Evolutionary conservation across 2,329 filamentous ascomycete species (phyloP).

Genomic region (Verticillium klebahnii): DNA sequence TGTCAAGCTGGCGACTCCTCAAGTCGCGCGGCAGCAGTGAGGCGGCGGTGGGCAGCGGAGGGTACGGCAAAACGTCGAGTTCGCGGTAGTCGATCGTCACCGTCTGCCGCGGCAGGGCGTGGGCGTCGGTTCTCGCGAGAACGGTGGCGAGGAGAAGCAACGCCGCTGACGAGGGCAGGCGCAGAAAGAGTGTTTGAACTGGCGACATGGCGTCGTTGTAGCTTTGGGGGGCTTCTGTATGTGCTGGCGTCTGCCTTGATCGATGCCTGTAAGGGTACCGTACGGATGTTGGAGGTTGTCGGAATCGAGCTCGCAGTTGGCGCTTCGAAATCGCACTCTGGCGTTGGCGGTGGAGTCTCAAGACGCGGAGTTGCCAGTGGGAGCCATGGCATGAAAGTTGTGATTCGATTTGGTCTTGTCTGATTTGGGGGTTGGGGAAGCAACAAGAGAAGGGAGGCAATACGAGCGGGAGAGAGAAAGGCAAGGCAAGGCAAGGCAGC

Average conservation of each 20-base stretch:
- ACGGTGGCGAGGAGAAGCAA: slow-evolving; percentile 28
- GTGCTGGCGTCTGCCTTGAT: background rate
- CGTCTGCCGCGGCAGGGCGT: slow-evolving; percentile 37
- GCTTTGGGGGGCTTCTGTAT: background rate
- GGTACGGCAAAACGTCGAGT: slow-evolving; percentile 35
- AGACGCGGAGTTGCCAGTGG: background rate
- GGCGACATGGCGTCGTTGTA: background rate
- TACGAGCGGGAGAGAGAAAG: background rate
- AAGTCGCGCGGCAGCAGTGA: slow-evolving; percentile 31
- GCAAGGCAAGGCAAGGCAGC: background rate
- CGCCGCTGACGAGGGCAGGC: slow-evolving; percentile 28
- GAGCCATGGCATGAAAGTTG: background rate
- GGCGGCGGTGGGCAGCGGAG: slow-evolving; percentile 33
- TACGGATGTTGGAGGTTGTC: background rate
- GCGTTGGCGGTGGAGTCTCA: background rate
- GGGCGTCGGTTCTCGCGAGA: slow-evolving; percentile 24
- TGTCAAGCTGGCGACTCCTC: slow-evolving; percentile 32
- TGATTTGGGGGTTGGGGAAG: background rate
- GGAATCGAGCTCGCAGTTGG: background rate
- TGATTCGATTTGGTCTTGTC: background rate
- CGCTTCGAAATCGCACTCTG: background rate
- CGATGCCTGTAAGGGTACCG: background rate
- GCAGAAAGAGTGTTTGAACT: slow-evolving; percentile 21
- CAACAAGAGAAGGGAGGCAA: background rate
- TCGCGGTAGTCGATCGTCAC: slow-evolving; percentile 25